Conservation (phyloP, 768 basidiomycete genomes). For the Imleria badia region DNA sequence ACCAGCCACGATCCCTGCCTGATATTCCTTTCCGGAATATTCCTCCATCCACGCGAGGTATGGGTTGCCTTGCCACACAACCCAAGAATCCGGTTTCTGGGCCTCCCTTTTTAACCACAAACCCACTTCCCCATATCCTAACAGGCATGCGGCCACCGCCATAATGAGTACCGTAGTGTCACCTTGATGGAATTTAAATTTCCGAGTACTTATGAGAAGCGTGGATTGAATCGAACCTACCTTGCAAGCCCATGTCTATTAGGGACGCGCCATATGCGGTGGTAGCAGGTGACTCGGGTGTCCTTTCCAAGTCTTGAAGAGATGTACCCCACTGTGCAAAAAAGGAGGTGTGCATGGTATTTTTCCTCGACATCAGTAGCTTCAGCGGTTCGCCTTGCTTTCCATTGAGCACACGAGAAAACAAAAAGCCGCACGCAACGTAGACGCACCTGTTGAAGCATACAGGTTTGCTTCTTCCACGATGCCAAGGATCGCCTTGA, state of each 20-base stretch:
- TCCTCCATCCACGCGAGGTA: background rate
- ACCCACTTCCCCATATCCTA: constrained; percentile 1
- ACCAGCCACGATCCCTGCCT: background rate
- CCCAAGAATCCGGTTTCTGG: constrained; percentile 1
- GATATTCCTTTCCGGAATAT: background rate
- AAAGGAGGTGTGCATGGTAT: background rate
- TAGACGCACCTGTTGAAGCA: background rate
- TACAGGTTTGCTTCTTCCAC: background rate
- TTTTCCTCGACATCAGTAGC: background rate
- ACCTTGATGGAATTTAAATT: background rate
- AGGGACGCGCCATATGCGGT: constrained; percentile 6
- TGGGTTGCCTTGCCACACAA: constrained; percentile 1
- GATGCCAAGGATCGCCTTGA: background rate
- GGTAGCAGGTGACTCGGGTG: background rate
- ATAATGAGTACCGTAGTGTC: background rate
- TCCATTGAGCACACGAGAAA: background rate
- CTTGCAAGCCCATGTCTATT: constrained; percentile 5
- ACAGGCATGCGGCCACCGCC: constrained; percentile 1
- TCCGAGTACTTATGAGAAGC: too few species aligned
- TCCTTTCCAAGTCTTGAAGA: background rate
- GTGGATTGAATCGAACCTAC: background rate
- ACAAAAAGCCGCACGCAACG: background rate
- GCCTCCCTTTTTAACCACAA: constrained; percentile 3
- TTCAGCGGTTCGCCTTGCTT: background rate
- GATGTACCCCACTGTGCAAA: background rate